These are phyloP conservation scores for Tetracladium marchalianum DNA, from an alignment of 495 filamentous ascomycete species.

Conservation along the genomic window DNA sequence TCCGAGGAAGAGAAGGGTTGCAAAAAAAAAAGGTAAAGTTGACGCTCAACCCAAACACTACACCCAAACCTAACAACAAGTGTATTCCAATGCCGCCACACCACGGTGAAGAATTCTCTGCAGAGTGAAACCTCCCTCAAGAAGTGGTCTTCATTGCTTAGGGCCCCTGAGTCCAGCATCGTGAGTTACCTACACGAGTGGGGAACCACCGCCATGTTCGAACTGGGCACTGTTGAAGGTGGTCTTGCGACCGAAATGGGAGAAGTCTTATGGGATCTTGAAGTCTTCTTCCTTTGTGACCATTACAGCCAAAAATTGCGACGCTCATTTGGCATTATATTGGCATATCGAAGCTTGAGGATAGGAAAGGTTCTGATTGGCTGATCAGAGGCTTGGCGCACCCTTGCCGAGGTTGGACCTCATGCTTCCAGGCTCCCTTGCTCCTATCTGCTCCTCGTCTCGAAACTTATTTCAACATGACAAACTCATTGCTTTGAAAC, in stretches of 20 bases:
- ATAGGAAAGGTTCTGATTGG: too few relatives aligned
- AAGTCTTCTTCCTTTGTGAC: constrained; percentile 18
- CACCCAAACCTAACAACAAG: constrained; percentile 21
- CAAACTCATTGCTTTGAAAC: too few relatives aligned
- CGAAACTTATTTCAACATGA: too few relatives aligned
- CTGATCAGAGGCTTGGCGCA: too few relatives aligned
- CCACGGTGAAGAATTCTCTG: constrained; percentile 24
- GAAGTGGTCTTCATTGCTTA: constrained; percentile 24
- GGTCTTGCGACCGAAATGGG: constrained; percentile 13
- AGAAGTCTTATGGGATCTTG: constrained; percentile 13
- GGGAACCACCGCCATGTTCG: constrained; percentile 21
- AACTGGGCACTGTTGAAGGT: constrained; percentile 21
- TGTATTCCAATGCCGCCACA: constrained; percentile 24
- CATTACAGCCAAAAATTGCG: constrained; percentile 17
- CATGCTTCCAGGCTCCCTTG: too few relatives aligned
- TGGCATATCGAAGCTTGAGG: too few relatives aligned
- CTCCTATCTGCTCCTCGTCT: background rate
- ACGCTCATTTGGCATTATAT: constrained; percentile 7
- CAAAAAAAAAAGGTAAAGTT: constrained; percentile 18
- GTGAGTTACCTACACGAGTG: constrained; percentile 24
- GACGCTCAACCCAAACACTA: constrained; percentile 13
- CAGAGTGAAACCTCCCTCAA: constrained; percentile 27
- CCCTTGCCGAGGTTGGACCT: too few relatives aligned
- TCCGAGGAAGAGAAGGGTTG: constrained; percentile 4
- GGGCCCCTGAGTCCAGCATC: constrained; percentile 18